A percentile compares a stretch with the other conserved stretches of the same genome.
phyloP scores from a whole-genome alignment of 2,329 filamentous ascomycete species.

The Xylaria multiplex region DNA sequence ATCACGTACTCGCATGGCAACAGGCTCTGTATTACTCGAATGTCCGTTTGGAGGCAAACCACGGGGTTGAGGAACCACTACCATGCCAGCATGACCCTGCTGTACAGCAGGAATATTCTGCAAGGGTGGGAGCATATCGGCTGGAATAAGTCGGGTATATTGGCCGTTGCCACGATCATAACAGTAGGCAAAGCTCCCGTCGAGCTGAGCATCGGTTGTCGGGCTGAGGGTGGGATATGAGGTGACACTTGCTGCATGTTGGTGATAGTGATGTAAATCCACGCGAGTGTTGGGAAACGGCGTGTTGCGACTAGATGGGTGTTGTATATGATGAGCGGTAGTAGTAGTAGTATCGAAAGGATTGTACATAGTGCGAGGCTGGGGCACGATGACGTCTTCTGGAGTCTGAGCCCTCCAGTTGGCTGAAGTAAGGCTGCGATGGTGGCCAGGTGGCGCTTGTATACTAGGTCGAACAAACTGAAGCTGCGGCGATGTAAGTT shows the following conservation, averaged over 20 bases:
- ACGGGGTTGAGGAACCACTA: conserved; percentile 57
- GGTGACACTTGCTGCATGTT: conserved; percentile 18
- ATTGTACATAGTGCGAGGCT: conserved; percentile 35
- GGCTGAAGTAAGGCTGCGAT: conserved; percentile 44
- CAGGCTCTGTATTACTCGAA: conserved; percentile 51
- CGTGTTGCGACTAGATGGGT: conserved; percentile 24
- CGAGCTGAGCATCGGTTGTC: conserved; percentile 43
- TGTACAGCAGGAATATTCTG: conserved; percentile 57
- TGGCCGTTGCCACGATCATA: conserved; percentile 63
- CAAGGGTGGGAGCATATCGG: conserved; percentile 62
- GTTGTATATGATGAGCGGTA: conserved; percentile 20
- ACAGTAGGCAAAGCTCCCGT: conserved; percentile 59
- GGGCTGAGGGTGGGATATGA: conserved; percentile 30
- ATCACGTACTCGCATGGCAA: conserved; percentile 54
- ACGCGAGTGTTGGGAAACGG: conserved; percentile 33
- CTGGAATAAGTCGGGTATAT: conserved; percentile 65
- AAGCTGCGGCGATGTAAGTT: conserved; percentile 31
- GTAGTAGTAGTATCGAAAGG: conserved; percentile 37
- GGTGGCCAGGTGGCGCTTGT: conserved; percentile 26
- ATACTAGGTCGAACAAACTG: conserved; percentile 36
- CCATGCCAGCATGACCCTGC: conserved; percentile 54
- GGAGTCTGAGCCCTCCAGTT: conserved; percentile 46
- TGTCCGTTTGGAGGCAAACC: conserved; percentile 52
- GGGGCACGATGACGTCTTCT: conserved; percentile 31
- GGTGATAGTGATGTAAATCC: conserved; percentile 36